Conservation (phyloP, 83 land plant genomes). For the Larix sibirica region DNA sequence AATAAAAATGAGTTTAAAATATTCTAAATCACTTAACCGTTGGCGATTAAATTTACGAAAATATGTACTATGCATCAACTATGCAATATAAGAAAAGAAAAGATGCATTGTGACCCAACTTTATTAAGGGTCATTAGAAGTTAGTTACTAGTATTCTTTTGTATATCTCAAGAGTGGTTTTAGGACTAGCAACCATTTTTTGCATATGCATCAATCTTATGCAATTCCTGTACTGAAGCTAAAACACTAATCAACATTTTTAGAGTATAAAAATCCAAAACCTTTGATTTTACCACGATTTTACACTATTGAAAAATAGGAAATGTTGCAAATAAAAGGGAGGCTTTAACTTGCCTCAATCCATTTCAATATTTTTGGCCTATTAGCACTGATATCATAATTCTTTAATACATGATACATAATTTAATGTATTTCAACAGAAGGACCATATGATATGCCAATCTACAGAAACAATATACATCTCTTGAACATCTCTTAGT, state of each 20-base stretch:
- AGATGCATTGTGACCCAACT: no score
- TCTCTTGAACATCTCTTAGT: background rate
- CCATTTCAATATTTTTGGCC: conserved; percentile 67
- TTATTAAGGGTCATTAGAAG: no score
- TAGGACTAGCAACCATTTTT: conserved; percentile 18
- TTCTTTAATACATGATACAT: conserved; percentile 37
- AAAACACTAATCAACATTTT: background rate
- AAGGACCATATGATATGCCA: conserved; percentile 77
- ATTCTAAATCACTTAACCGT: no score
- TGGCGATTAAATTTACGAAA: no score
- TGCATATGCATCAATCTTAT: conserved; percentile 50
- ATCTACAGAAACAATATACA: conserved; percentile 37
- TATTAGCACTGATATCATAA: conserved; percentile 56
- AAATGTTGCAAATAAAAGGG: background rate
- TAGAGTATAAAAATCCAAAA: no score
- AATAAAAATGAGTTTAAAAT: no score
- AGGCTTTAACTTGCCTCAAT: conserved; percentile 39
- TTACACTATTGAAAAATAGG: background rate
- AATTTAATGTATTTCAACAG: conserved; percentile 52
- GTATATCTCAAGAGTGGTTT: background rate
- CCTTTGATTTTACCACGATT: no score
- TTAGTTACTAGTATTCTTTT: background rate
- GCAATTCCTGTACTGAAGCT: conserved; percentile 36
- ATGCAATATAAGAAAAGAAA: no score
- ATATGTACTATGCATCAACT: no score